Base-by-base conservation (phyloP, 139 green algal genomes). In the Ulvella scutata region DNA sequence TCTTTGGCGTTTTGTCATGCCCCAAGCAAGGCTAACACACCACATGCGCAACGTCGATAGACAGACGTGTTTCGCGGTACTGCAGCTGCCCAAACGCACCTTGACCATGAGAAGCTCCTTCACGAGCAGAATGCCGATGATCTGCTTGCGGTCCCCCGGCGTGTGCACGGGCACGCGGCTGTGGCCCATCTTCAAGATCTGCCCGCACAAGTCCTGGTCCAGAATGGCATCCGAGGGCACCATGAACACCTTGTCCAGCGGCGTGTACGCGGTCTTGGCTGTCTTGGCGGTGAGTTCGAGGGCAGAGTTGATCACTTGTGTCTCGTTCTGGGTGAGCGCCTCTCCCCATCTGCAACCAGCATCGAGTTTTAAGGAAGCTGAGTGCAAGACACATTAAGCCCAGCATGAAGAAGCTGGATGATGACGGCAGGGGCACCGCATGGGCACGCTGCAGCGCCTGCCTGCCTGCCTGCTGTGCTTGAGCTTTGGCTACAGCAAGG, bases 241-340 rank as follows among this genome's bases (percentile, higher is more conserved):
- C 85, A 92, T 92, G 80, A 95, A 96, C 36, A 92, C 89, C 87
- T 95, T 95, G 76, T 94, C 88, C 36, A 97, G 51, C 4, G 87
- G 87, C 0, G 94, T 98, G 89, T 97, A 96, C 34, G 86, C 83
- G n/a, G 84, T 61, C 35, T 77, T 79, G 0, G 92, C 92, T 0
- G 79, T 90, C 84, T 97, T 97, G 77, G 84, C 76, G 0, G 88
- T 92, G 38, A 97, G 81, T 81, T 98, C 92, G 36, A 98, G 79
- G 7, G 89, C 94, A 0, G 92, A 91, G 28, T 78, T 82, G 51
- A 90, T 90, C 67, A 88, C 78, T 36, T 83, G 77, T 28, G 86
- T 82, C 79, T 87, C 83, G 35, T 88, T 78, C 51, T 85, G 74
- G 3, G 75, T 86, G 20, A 91, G 61, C 21, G 51, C 51, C 79